These are phyloP conservation scores for Dentipellis fragilis DNA, from an alignment of 768 basidiomycete species.

Conservation along the genomic window DNA sequence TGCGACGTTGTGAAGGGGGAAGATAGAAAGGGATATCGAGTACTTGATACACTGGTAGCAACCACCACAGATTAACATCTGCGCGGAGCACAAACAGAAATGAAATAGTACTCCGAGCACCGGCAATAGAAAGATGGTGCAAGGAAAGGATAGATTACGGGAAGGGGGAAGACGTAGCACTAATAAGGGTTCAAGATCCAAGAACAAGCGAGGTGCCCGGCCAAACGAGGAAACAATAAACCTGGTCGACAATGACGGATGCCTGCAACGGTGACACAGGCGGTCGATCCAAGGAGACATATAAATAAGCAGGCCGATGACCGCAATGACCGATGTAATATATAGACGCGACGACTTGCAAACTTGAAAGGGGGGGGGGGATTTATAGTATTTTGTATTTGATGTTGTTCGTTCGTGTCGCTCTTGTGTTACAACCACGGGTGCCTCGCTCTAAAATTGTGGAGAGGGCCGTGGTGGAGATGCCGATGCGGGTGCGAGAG, in stretches of 20 bases:
- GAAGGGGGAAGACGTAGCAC: slow-evolving; percentile 15
- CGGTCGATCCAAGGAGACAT: background rate
- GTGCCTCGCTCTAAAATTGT: slow-evolving; percentile 18
- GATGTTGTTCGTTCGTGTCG: slow-evolving; percentile 20
- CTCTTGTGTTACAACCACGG: slow-evolving; percentile 29
- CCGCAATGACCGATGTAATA: slow-evolving; percentile 7
- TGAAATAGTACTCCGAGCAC: background rate
- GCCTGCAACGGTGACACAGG: slow-evolving; percentile 18
- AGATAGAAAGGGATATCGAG: slow-evolving; percentile 7
- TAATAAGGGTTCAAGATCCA: slow-evolving; percentile 28
- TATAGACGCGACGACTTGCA: slow-evolving; percentile 20
- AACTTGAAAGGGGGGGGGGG: slow-evolving; percentile 7
- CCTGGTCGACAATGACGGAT: slow-evolving; percentile 16
- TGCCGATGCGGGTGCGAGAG: slow-evolving; percentile 25
- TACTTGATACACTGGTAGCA: slow-evolving; percentile 14
- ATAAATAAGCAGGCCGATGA: slow-evolving; percentile 14
- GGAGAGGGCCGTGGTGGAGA: slow-evolving; percentile 19
- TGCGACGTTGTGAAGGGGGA: background rate
- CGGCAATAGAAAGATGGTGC: background rate
- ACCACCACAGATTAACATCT: slow-evolving; percentile 5
- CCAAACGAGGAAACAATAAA: slow-evolving; percentile 21
- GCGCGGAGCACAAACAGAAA: slow-evolving; percentile 6
- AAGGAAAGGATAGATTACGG: slow-evolving; percentile 5
- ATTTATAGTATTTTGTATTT: slow-evolving; percentile 15
- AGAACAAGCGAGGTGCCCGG: slow-evolving; percentile 25